These are phyloP conservation scores for Alternaria brassicicola DNA, from an alignment of 2,329 filamentous ascomycete genomes.

Conservation along the genomic window DNA sequence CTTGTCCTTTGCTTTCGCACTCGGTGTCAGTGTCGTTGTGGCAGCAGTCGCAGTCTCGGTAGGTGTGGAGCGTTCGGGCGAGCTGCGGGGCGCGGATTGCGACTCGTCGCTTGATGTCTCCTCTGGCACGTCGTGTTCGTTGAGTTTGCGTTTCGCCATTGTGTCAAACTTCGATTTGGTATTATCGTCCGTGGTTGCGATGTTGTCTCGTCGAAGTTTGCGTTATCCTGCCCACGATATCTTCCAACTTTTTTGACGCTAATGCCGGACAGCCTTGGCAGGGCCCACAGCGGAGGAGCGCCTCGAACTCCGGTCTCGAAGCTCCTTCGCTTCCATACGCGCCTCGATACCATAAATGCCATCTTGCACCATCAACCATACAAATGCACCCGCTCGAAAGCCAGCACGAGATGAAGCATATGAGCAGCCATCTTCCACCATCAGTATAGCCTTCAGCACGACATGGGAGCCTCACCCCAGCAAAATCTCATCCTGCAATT, in stretches of 20 bases:
- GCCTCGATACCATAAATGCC: too few species aligned
- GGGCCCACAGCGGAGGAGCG: slow-evolving; percentile 19
- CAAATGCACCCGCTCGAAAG: background rate
- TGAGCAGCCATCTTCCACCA: background rate
- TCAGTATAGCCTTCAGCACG: background rate
- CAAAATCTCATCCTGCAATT: rapidly evolving
- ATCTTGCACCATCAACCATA: background rate
- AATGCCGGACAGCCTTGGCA: slow-evolving; percentile 10
- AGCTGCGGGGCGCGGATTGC: slow-evolving; percentile 21
- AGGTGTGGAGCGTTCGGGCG: slow-evolving; percentile 3
- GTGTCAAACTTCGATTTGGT: background rate
- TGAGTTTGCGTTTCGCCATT: slow-evolving; percentile 56
- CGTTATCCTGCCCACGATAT: slow-evolving; percentile 6
- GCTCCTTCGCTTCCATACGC: background rate
- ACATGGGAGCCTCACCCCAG: rapidly evolving
- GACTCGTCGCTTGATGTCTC: slow-evolving; percentile 31
- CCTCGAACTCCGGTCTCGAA: background rate
- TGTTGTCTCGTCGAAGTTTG: slow-evolving; percentile 7
- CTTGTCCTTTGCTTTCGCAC: background rate
- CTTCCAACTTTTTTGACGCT: slow-evolving; percentile 31
- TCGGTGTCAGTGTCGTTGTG: background rate
- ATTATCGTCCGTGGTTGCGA: background rate
- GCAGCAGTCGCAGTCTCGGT: background rate
- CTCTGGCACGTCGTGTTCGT: slow-evolving; percentile 56
- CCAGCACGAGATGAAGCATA: background rate